A percentile compares a stretch with the other conserved stretches of the same genome.
phyloP scores from a whole-genome alignment of 805 yeast genomes.

The Cephaloascus albidus region DNA sequence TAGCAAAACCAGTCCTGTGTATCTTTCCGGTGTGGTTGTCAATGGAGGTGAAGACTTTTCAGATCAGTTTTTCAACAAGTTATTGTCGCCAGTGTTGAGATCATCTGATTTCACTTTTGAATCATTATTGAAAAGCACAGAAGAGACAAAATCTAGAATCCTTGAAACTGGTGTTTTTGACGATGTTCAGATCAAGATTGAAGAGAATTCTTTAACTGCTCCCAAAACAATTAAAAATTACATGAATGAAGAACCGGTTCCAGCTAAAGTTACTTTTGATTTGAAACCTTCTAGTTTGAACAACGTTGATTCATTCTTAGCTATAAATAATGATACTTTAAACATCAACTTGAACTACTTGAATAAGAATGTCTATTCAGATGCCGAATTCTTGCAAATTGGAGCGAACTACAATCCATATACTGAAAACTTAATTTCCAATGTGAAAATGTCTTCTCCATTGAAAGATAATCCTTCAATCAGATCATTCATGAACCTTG shows the following conservation, averaged over 20 bases:
- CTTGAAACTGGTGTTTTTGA: slow-evolving; percentile 35
- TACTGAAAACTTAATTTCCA: slow-evolving; percentile 40
- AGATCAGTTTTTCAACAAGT: slow-evolving; percentile 32
- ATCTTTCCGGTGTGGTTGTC: slow-evolving; percentile 25
- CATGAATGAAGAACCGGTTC: slow-evolving; percentile 29
- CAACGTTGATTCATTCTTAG: slow-evolving; percentile 22
- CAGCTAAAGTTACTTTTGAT: slow-evolving; percentile 34
- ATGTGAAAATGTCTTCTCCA: slow-evolving; percentile 30
- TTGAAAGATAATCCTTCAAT: slow-evolving; percentile 35
- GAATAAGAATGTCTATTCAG: slow-evolving; percentile 34
- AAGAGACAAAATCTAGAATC: slow-evolving; percentile 22
- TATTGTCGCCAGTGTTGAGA: slow-evolving; percentile 33
- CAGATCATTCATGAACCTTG: slow-evolving; percentile 25
- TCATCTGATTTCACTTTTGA: slow-evolving; percentile 32
- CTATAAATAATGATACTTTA: slow-evolving; percentile 25
- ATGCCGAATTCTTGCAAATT: slow-evolving; percentile 44
- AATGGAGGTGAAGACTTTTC: slow-evolving; percentile 35
- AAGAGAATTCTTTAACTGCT: slow-evolving; percentile 20
- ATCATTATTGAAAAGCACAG: slow-evolving; percentile 24
- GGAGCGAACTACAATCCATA: slow-evolving; percentile 39
- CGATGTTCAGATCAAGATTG: slow-evolving; percentile 27
- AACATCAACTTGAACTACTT: slow-evolving; percentile 27
- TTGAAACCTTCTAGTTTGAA: slow-evolving; percentile 28
- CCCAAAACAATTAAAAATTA: slow-evolving; percentile 16
- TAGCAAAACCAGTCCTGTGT: slow-evolving; percentile 14